Percentiles rank a stretch among this genome's conserved stretches.
These are phyloP conservation scores for Huiozyma naganishii DNA, from an alignment of 805 yeast species.

Conservation along the genomic window DNA sequence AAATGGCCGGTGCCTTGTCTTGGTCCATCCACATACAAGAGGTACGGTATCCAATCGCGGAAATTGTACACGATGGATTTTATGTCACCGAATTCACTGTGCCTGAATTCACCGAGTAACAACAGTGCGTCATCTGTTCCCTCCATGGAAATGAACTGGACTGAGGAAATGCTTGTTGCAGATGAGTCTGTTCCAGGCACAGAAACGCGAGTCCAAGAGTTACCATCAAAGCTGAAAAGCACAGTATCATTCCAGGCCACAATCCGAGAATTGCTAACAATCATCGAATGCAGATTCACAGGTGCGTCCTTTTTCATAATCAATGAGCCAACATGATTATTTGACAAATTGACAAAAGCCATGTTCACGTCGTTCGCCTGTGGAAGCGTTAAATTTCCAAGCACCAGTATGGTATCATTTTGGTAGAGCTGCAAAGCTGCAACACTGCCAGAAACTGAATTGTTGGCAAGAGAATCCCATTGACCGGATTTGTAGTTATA, in stretches of 20 bases:
- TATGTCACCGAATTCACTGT: conserved; percentile 26
- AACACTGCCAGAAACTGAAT: conserved; percentile 40
- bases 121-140: conserved; percentile 9
- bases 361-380: too few relatives aligned
- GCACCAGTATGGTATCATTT: conserved; percentile 30
- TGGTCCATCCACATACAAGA: neutral
- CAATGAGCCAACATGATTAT: conserved; percentile 2
- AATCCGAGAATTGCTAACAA: conserved; percentile 4
- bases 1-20: conserved; percentile 7
- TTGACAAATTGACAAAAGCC: conserved; percentile 24
- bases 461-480: conserved; percentile 37
- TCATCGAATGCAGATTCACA: conserved; percentile 11
- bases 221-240: conserved; percentile 5
- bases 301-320: neutral
- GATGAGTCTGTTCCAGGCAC: conserved; percentile 3
- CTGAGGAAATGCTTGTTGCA: neutral
- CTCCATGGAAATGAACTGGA: neutral
- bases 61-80: conserved; percentile 16
- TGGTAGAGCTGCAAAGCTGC: conserved; percentile 41
- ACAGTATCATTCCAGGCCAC: conserved; percentile 15
- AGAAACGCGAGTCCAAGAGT: conserved; percentile 4
- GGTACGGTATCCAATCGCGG: conserved; percentile 19
- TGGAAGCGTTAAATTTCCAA: conserved; percentile 40
- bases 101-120: conserved; percentile 31
- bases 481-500: conserved; percentile 43